Percentiles rank a stretch among this genome's conserved stretches.
Evolutionary conservation across 768 basidiomycete genomes (phyloP).

Genomic region (Tulasnella sp.): DNA sequence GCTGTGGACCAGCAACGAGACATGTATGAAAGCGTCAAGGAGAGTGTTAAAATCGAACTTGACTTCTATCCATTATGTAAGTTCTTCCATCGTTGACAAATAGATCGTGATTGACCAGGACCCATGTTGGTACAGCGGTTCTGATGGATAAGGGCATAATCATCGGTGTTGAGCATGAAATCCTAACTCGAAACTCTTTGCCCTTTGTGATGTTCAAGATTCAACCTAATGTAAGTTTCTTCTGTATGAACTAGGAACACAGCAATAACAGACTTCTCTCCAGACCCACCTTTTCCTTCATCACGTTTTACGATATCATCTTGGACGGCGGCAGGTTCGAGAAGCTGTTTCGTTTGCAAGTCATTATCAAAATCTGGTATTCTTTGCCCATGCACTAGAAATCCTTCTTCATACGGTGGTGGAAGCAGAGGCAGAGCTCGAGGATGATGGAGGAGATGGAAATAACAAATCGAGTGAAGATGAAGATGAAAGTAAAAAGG

Average conservation of each 20-base stretch:
- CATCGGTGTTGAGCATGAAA: slow-evolving; percentile 88
- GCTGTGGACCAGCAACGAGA: slow-evolving; percentile 28
- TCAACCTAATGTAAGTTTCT: slow-evolving; percentile 63
- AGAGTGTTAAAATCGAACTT: slow-evolving; percentile 82
- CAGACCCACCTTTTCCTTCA: slow-evolving; percentile 92
- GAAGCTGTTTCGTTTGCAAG: slow-evolving; percentile 79
- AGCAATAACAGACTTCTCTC: neutral
- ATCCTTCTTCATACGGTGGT: slow-evolving; percentile 87
- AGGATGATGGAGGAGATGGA: slow-evolving; percentile 18
- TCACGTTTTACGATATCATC: slow-evolving; percentile 73
- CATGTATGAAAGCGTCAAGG: slow-evolving; percentile 52
- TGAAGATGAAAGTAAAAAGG: slow-evolving; percentile 15
- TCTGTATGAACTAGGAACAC: neutral
- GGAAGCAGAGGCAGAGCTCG: slow-evolving; percentile 54
- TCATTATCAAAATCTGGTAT: slow-evolving; percentile 78
- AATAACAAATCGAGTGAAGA: no score
- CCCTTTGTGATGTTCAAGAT: slow-evolving; percentile 88
- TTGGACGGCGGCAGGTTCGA: slow-evolving; percentile 36
- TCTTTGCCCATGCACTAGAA: slow-evolving; percentile 87
- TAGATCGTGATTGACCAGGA: slow-evolving; percentile 14
- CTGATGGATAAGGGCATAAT: slow-evolving; percentile 99
- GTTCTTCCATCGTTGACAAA: slow-evolving; percentile 18
- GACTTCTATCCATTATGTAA: slow-evolving; percentile 94
- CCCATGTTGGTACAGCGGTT: slow-evolving; percentile 44
- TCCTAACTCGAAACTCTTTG: slow-evolving; percentile 55